Conservation (phyloP, 208 protist species). For the Naegleria lovaniensis region DNA sequence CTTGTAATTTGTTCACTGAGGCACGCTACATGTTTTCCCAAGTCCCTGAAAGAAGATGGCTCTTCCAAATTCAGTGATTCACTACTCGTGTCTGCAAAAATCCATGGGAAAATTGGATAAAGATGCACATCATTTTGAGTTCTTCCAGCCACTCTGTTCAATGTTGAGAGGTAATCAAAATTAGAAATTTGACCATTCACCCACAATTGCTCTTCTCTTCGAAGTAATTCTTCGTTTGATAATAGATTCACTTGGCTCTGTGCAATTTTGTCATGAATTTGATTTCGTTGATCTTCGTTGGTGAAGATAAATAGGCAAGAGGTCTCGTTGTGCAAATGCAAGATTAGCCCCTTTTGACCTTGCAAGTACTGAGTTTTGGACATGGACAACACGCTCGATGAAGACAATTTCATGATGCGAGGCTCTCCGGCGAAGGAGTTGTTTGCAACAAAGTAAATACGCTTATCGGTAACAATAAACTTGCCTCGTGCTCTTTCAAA, state of each 20-base stretch:
- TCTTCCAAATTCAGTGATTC: constrained; percentile 55
- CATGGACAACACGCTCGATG: neutral
- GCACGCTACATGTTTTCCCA: constrained; percentile 82
- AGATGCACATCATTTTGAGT: constrained; percentile 60
- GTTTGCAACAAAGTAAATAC: constrained; percentile 56
- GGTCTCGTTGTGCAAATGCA: neutral
- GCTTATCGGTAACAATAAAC: constrained; percentile 35
- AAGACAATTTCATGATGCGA: constrained; percentile 31
- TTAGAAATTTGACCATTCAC: constrained; percentile 51
- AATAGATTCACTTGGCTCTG: neutral
- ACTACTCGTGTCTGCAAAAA: constrained; percentile 71
- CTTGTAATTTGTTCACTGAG: constrained; percentile 43
- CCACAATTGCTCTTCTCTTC: constrained; percentile 37
- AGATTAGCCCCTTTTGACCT: constrained; percentile 28
- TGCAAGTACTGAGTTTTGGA: neutral
- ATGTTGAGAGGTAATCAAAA: constrained; percentile 58
- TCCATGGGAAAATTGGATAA: constrained; percentile 87
- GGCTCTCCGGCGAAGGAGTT: constrained; percentile 49
- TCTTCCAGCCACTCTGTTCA: constrained; percentile 55
- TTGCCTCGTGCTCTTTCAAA: constrained; percentile 19
- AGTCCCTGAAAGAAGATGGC: constrained; percentile 63
- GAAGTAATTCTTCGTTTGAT: neutral
- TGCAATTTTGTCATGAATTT: neutral
- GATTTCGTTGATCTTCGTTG: constrained; percentile 4
- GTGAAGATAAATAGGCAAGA: neutral